Base-by-base conservation (phyloP, 2,329 filamentous ascomycete species). In the Phaeosphaeria sp. region DNA sequence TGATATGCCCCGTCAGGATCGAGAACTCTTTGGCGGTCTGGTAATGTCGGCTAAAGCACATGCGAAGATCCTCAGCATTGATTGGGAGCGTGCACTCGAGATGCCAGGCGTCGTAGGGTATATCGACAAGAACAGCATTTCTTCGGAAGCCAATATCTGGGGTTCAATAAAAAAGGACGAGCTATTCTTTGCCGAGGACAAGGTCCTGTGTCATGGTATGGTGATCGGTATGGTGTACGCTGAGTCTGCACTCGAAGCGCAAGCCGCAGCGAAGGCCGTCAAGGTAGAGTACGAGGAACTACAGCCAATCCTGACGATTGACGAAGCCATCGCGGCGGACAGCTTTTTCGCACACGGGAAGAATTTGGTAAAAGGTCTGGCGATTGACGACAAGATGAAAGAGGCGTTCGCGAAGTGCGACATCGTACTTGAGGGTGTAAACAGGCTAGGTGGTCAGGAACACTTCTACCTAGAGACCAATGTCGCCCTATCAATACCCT, bases 401-500 rank as follows among this genome's bases (percentile, higher is more conserved):
- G 85, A 88, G 52, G 91, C 89, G 0, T 96, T 97, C 73, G 82
- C 86, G 54, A 83, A 88, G 7, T 91, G 87, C 2, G 93, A 97
- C 66, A 86, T 92, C 69, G 83, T 96, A 2, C 93, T 97, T 65
- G 89, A 87, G n/a, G 95, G 94, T 18, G 86, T 89, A 0, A 86
- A 89, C 1, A 84, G 93, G 52, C 96, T 98, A 84, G 94, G 94
- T 50, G 95, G 94, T 0, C 95, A 99, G 73, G 94, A 98, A 74
- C 94, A 98, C 73, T 98, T 98, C 74, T 98, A 98, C 68, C 84
- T 98, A 1, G 94, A 98, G 77, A 97, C 94, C 0, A 90, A 97
- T 62, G 93, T 92, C 1, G 90, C 89, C 45, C 78, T 97, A 2
- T 92, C 87, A 0, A 88, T 97, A 50, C 94, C 94, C 0, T 96